Conservation (phyloP, 176 grass and related monocot species). For the Cocos nucifera region DNA sequence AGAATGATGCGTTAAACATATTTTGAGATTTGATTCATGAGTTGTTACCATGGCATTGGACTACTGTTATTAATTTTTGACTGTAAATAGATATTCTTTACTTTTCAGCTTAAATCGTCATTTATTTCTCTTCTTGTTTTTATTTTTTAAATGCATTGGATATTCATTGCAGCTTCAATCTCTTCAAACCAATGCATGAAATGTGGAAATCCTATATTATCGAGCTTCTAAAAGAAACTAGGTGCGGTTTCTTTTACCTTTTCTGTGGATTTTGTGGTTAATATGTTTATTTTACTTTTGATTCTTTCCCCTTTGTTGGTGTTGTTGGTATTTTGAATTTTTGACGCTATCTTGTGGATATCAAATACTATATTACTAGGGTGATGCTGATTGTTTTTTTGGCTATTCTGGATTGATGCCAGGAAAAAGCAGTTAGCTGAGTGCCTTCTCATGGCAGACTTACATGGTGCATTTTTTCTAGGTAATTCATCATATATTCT, state of each 20-base stretch:
- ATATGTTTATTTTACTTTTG: conserved; percentile 3
- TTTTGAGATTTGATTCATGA: too few species aligned
- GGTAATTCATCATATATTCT: conserved; percentile 25
- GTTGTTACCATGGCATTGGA: too few species aligned
- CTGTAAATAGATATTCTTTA: too few species aligned
- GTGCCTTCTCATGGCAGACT: conserved; percentile 59
- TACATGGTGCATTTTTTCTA: conserved; percentile 70
- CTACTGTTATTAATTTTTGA: too few species aligned
- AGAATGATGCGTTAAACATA: too few species aligned
- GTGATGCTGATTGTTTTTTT: too few species aligned
- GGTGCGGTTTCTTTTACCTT: conserved; percentile 22
- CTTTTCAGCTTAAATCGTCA: too few species aligned
- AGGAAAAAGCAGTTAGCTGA: conserved; percentile 69
- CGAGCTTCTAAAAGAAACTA: conserved; percentile 41
- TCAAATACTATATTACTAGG: too few species aligned
- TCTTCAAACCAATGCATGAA: conserved; percentile 80
- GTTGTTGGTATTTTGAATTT: conserved; percentile 5
- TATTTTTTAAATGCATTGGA: too few species aligned
- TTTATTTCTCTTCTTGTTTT: too few species aligned
- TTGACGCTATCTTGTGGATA: neutral
- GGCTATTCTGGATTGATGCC: neutral
- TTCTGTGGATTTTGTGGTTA: neutral
- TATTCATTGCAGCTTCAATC: conserved; percentile 52
- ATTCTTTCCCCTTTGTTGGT: neutral
- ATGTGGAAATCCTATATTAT: conserved; percentile 73